Evolutionary conservation across 2,329 filamentous ascomycete genomes (phyloP).

Genomic region (Fusarium napiforme): DNA sequence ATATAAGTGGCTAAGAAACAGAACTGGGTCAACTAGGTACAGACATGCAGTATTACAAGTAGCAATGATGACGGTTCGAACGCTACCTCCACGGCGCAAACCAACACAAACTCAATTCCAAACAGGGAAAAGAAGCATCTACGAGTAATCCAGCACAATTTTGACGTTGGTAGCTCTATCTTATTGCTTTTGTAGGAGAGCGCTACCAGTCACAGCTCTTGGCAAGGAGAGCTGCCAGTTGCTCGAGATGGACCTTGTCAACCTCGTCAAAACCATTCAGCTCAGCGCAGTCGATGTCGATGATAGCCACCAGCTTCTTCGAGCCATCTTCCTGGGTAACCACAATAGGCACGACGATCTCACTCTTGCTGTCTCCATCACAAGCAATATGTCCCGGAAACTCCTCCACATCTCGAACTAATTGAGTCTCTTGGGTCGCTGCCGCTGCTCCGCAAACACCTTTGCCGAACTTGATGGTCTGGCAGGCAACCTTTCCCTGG

Average conservation of each 20-base stretch:
- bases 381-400: conserved; percentile 88
- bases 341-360: conserved; percentile 83
- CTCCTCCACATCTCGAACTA: conserved; percentile 75
- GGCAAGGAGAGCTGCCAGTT: conserved; percentile 69
- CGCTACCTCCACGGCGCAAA: not conserved
- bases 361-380: conserved; percentile 78
- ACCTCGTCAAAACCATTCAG: conserved; percentile 74
- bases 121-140: not conserved
- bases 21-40: not conserved
- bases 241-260: conserved; percentile 73
- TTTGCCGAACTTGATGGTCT: conserved; percentile 76
- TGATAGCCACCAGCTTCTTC: conserved; percentile 73
- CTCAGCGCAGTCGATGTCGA: conserved; percentile 81
- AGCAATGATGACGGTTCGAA: conserved; percentile 5
- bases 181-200: not conserved
- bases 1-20: conserved; percentile 14
- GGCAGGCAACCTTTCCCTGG: conserved; percentile 83
- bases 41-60: not conserved
- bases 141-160: not conserved
- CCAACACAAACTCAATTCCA: not conserved
- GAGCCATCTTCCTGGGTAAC: conserved; percentile 45
- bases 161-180: not conserved
- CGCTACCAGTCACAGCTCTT: conserved; percentile 72
- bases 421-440: conserved; percentile 67
- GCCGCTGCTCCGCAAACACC: conserved; percentile 83